These are phyloP conservation scores for Thyridium curvatum DNA, from an alignment of 2,329 filamentous ascomycete genomes.

Conservation along the genomic window DNA sequence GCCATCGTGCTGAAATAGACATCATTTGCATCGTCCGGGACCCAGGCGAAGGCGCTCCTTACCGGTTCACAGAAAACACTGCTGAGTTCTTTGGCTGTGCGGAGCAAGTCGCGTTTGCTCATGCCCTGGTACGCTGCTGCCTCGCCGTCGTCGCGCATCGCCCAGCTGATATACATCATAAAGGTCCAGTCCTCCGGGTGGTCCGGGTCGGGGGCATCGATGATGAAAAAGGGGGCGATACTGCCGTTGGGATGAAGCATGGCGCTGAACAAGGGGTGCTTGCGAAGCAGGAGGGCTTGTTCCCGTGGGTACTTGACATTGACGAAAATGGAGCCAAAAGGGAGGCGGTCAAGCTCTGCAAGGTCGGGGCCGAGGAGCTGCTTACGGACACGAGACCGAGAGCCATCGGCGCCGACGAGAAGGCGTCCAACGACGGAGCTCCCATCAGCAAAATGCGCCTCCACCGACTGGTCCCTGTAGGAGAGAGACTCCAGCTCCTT, in stretches of 20 bases:
- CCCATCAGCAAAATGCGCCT: background rate
- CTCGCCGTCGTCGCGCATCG: constrained; percentile 29
- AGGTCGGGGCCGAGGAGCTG: background rate
- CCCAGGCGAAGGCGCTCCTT: constrained; percentile 28
- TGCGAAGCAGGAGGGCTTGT: background rate
- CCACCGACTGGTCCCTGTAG: background rate
- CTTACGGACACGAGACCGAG: background rate
- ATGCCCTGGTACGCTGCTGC: constrained; percentile 21
- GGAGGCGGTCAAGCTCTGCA: background rate
- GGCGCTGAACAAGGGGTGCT: background rate
- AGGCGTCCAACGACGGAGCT: background rate
- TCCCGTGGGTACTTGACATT: background rate
- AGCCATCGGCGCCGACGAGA: background rate
- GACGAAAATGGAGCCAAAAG: background rate
- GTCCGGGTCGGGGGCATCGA: constrained; percentile 27
- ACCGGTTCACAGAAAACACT: constrained; percentile 34
- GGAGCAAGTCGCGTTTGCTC: constrained; percentile 27
- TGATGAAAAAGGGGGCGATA: constrained; percentile 38
- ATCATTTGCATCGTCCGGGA: constrained; percentile 18
- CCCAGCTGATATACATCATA: constrained; percentile 42
- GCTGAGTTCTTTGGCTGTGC: constrained; percentile 30
- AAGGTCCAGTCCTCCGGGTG: constrained; percentile 34
- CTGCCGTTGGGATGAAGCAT: constrained; percentile 13
- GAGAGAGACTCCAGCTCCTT: constrained; percentile 25
- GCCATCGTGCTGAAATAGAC: constrained; percentile 17